Conservation (phyloP, 2,329 filamentous ascomycete species). For the Dryadomyces quercivorus region DNA sequence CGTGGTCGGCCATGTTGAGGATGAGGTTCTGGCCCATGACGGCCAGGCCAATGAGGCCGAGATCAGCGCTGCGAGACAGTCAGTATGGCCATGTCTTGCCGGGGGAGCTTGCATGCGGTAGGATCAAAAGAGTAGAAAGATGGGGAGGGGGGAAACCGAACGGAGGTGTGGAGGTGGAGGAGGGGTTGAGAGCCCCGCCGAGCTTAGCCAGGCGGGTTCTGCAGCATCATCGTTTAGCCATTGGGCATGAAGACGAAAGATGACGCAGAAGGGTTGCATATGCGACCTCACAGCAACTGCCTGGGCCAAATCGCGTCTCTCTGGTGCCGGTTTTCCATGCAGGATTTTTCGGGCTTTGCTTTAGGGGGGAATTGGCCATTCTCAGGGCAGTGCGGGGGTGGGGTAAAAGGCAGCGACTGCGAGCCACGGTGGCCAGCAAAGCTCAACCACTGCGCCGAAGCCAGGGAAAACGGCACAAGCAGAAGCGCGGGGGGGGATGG, state of each 20-base stretch:
- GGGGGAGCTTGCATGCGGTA: neutral
- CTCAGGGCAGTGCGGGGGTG: constrained; percentile 10
- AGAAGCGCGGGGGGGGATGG: neutral
- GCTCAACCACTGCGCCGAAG: neutral
- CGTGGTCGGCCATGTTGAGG: constrained; percentile 78
- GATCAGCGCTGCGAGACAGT: constrained; percentile 57
- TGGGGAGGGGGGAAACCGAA: neutral
- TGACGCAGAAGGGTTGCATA: neutral
- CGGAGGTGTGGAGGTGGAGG: constrained; percentile 16
- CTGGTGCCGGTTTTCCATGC: too few relatives aligned
- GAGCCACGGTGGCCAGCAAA: neutral
- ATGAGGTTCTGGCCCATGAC: constrained; percentile 89
- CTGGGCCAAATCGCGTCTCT: too few relatives aligned
- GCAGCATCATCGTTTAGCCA: constrained; percentile 14
- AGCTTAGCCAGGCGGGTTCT: constrained; percentile 66
- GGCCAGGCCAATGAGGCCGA: constrained; percentile 85
- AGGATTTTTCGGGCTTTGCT: neutral
- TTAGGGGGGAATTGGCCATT: neutral
- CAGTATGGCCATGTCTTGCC: neutral
- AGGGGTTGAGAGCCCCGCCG: constrained; percentile 42
- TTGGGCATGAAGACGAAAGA: neutral
- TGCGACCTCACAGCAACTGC: too few relatives aligned
- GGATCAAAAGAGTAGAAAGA: neutral
- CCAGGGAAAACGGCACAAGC: neutral
- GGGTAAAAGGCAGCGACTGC: constrained; percentile 8